phyloP scores from a whole-genome alignment of 2,329 filamentous ascomycete genomes.

The Sporothrix variecibatus region DNA sequence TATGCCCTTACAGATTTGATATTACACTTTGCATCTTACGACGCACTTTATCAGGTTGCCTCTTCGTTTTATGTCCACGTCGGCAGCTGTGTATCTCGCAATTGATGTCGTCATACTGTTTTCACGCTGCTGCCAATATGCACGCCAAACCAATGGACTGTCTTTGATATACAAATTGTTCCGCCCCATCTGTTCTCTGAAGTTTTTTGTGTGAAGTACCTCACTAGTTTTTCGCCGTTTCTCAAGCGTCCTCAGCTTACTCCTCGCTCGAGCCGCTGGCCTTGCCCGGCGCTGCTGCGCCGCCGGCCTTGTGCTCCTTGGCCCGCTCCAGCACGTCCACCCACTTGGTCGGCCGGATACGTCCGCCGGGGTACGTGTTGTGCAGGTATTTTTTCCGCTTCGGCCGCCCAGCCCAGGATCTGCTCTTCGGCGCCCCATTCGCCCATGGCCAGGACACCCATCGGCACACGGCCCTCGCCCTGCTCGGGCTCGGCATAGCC shows the following conservation, averaged over 20 bases:
- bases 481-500: conserved; percentile 65
- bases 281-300: background rate
- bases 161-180: background rate
- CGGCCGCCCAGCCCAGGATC: conserved; percentile 60
- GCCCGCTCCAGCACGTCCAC: conserved; percentile 55
- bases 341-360: conserved; percentile 57
- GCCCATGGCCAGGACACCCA: conserved; percentile 64
- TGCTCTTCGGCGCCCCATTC: conserved; percentile 69
- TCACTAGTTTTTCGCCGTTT: background rate
- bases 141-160: background rate
- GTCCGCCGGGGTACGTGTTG: conserved; percentile 46
- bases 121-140: background rate
- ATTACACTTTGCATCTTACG: background rate
- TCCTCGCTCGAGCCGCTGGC: background rate
- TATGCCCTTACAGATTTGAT: background rate
- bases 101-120: background rate
- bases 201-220: background rate
- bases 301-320: conserved; percentile 30
- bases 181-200: background rate
- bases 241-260: background rate
- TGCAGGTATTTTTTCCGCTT: conserved; percentile 59
- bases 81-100: background rate
- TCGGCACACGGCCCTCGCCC: conserved; percentile 60
- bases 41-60: background rate
- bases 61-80: background rate